Percentiles rank a stretch among this genome's conserved stretches.
phyloP scores from a whole-genome alignment of 768 basidiomycete species.

The Kwoniella dendrophila region DNA sequence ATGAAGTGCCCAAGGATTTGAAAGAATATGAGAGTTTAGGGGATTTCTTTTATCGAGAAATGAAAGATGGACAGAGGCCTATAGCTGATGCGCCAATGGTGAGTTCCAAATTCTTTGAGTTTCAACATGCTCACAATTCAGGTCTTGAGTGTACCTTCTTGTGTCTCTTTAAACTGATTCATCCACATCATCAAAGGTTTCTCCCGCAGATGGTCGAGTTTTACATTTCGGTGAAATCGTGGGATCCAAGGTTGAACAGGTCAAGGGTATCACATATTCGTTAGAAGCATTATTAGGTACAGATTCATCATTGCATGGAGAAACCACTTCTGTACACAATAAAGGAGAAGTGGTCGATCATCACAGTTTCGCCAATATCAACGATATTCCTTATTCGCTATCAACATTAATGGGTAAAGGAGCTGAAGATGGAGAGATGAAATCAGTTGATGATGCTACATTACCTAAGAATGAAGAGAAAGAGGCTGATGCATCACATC shows the following conservation, averaged over 20 bases:
- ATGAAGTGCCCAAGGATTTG: slow-evolving; percentile 79
- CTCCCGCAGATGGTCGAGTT: slow-evolving; percentile 90
- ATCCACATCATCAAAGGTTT: slow-evolving; percentile 62
- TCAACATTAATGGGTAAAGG: slow-evolving; percentile 74
- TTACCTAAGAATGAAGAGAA: slow-evolving; percentile 35
- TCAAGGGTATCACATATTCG: slow-evolving; percentile 97
- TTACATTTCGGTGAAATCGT: slow-evolving; percentile 87
- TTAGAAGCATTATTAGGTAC: slow-evolving; percentile 80
- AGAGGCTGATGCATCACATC: slow-evolving; percentile 61
- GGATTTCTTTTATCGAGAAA: slow-evolving; percentile 88
- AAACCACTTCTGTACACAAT: slow-evolving; percentile 25
- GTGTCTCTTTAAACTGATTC: slow-evolving; percentile 17
- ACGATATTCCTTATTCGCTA: slow-evolving; percentile 95
- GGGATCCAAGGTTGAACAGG: slow-evolving; percentile 82
- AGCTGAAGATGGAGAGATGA: slow-evolving; percentile 9
- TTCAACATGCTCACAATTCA: not conserved
- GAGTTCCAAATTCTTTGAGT: slow-evolving; percentile 36
- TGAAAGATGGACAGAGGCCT: slow-evolving; percentile 79
- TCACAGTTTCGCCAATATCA: slow-evolving; percentile 90
- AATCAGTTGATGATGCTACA: slow-evolving; percentile 42
- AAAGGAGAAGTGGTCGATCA: slow-evolving; percentile 65
- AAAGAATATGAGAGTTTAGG: slow-evolving; percentile 81
- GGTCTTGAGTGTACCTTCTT: not conserved
- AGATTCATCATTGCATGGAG: slow-evolving; percentile 41
- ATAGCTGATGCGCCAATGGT: slow-evolving; percentile 74